Evolutionary conservation across 1,284 basidiomycete genomes (phyloP).

Genomic region (Meripilus lineatus): DNA sequence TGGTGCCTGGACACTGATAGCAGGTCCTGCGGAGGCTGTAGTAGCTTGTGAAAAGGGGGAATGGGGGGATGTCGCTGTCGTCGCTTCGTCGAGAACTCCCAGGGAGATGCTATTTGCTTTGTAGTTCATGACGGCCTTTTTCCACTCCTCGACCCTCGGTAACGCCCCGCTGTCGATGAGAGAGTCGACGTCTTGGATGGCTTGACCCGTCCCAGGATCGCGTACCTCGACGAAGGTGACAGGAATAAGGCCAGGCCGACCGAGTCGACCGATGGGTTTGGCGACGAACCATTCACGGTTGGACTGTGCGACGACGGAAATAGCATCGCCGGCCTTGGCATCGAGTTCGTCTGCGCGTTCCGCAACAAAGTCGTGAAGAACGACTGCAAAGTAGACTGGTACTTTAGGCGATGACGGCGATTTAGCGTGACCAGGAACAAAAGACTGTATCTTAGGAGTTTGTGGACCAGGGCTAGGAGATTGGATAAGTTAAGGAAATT

Average conservation of each 20-base stretch:
- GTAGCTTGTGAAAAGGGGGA: constrained; percentile 6
- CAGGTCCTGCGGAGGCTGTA: constrained; percentile 14
- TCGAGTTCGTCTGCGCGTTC: constrained; percentile 96
- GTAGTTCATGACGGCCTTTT: constrained; percentile 90
- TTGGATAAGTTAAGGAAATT: no score
- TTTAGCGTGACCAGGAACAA: constrained; percentile 12
- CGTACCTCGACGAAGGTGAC: constrained; percentile 95
- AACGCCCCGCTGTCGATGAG: constrained; percentile 84
- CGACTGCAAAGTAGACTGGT: constrained; percentile 84
- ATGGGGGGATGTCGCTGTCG: constrained; percentile 3
- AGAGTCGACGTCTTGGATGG: constrained; percentile 69
- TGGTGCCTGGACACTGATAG: constrained; percentile 22
- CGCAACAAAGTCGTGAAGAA: constrained; percentile 92
- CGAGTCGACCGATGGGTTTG: constrained; percentile 92
- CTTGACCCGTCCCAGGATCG: constrained; percentile 81
- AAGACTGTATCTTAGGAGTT: neutral
- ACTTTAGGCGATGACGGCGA: constrained; percentile 36
- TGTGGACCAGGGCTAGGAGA: constrained; percentile 1
- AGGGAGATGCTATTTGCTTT: constrained; percentile 95
- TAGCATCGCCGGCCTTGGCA: constrained; percentile 89
- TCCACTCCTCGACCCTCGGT: constrained; percentile 98
- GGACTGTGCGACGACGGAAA: constrained; percentile 88
- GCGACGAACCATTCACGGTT: constrained; percentile 89
- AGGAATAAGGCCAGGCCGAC: constrained; percentile 94
- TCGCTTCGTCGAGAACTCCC: constrained; percentile 75